phyloP scores from a whole-genome alignment of 768 basidiomycete genomes.

The Pisolithus orientalis region DNA sequence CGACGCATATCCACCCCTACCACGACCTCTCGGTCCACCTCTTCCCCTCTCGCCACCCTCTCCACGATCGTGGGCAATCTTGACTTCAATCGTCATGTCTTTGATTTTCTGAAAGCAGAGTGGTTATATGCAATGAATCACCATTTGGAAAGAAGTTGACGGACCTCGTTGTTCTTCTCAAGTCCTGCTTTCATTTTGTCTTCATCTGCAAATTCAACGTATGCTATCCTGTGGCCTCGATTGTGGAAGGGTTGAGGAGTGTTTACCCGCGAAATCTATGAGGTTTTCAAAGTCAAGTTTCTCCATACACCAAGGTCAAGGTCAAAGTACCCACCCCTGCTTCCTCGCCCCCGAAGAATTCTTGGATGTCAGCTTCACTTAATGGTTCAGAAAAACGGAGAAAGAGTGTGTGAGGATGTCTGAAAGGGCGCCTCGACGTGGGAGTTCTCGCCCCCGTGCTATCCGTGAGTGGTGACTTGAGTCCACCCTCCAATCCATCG shows the following conservation, averaged over 20 bases:
- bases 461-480: conserved; percentile 54
- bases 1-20: conserved; percentile 51
- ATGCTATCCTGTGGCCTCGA: conserved; percentile 58
- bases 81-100: conserved; percentile 59
- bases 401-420: conserved; percentile 84
- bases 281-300: conserved; percentile 1
- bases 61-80: conserved; percentile 60
- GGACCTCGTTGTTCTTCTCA: conserved; percentile 66
- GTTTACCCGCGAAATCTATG: conserved; percentile 62
- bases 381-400: conserved; percentile 55
- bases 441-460: conserved; percentile 67
- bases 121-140: conserved; percentile 6
- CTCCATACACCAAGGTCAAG: not conserved
- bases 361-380: conserved; percentile 60
- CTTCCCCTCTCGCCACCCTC: conserved; percentile 34
- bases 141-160: conserved; percentile 10
- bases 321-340: conserved; percentile 46
- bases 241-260: conserved; percentile 46
- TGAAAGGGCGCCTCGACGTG: conserved; percentile 51
- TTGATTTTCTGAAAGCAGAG: conserved; percentile 53
- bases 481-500: conserved; percentile 25
- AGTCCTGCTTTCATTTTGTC: conserved; percentile 77
- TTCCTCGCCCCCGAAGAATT: conserved; percentile 71
- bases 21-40: conserved; percentile 50
- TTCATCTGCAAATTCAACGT: conserved; percentile 88